Conservation (phyloP, 1,139 yeast species). For the Blastobotrys apis region DNA sequence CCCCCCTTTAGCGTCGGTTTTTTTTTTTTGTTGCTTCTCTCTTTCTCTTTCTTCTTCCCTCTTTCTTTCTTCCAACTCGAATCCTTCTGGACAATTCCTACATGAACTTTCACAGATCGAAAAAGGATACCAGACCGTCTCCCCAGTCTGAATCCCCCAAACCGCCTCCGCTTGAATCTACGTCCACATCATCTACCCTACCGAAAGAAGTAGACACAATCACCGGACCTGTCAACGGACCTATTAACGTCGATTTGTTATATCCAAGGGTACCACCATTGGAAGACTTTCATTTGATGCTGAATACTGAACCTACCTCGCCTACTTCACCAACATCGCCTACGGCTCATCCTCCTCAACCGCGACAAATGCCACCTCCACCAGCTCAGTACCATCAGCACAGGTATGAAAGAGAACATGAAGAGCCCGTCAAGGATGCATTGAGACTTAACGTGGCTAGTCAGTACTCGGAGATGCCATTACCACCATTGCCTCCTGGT, state of each 20-base stretch:
- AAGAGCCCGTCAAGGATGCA: neutral
- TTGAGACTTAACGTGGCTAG: slow-evolving; percentile 3
- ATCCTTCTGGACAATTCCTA: no score
- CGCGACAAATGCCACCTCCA: slow-evolving; percentile 11
- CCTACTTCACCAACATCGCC: neutral
- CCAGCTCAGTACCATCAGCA: slow-evolving; percentile 12
- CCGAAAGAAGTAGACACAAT: slow-evolving; percentile 10
- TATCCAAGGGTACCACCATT: slow-evolving; percentile 12
- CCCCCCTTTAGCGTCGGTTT: no score
- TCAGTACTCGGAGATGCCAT: slow-evolving; percentile 14
- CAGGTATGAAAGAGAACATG: slow-evolving; percentile 6
- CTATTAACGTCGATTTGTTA: slow-evolving; percentile 12
- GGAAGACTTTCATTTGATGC: slow-evolving; percentile 8
- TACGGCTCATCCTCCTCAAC: neutral
- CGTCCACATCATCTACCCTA: no score
- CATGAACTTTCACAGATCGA: neutral
- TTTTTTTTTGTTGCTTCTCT: no score
- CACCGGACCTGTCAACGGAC: slow-evolving; percentile 13
- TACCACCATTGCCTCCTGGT: slow-evolving; percentile 15
- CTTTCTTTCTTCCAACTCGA: neutral
- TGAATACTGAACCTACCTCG: neutral
- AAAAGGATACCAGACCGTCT: neutral
- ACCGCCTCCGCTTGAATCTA: no score
- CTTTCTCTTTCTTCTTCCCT: neutral
- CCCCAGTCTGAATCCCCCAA: no score